These are phyloP conservation scores for Anethum foeniculum DNA, from an alignment of 140 eudicot species.

Conservation along the genomic window DNA sequence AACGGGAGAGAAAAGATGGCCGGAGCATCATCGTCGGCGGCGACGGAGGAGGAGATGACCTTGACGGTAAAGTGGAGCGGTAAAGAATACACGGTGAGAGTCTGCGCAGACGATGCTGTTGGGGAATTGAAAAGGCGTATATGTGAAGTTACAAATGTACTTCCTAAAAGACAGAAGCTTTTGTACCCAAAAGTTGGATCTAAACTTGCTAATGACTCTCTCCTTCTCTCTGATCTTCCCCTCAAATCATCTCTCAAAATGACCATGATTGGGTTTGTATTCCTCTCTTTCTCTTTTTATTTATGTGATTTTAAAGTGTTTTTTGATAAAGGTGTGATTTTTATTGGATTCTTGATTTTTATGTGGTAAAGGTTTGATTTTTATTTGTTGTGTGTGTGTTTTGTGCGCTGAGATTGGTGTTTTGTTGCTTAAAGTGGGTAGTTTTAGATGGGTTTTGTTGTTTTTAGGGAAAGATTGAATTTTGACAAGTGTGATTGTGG, in stretches of 20 bases:
- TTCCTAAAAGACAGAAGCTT: conserved; percentile 96
- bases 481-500: background rate
- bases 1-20: conserved; percentile 24
- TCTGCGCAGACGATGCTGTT: conserved; percentile 81
- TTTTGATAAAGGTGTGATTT: background rate
- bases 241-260: conserved; percentile 89
- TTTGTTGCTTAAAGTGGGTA: background rate
- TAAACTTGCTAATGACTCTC: conserved; percentile 72
- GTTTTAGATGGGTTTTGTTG: background rate
- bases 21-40: conserved; percentile 48
- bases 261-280: conserved; percentile 84
- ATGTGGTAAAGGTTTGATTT: background rate
- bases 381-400: background rate
- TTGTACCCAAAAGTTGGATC: conserved; percentile 95
- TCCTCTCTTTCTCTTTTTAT: background rate
- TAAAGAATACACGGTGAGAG: conserved; percentile 80
- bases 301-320: background rate
- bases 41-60: conserved; percentile 89
- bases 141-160: conserved; percentile 72
- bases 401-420: background rate
- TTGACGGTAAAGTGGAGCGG: conserved; percentile 94
- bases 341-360: background rate
- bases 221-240: conserved; percentile 54
- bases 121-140: conserved; percentile 87
- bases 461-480: background rate